Percentiles rank a stretch among this genome's conserved stretches.
Conservation (phyloP, 306 rosid species). For the Acacia confusa region DNA sequence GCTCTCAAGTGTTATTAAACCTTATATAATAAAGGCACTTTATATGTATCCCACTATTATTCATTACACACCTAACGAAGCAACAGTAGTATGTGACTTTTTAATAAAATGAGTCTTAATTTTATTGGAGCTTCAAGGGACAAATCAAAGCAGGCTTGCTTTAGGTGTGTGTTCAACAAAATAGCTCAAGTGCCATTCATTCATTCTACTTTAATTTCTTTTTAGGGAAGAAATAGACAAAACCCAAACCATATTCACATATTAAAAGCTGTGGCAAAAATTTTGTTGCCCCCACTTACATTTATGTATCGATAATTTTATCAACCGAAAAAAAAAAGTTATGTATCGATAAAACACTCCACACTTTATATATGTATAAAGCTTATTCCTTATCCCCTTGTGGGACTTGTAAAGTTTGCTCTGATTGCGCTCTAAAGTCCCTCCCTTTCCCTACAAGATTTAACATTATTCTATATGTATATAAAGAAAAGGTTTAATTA, state of each 20-base stretch:
- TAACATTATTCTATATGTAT: neutral
- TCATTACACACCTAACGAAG: conserved; percentile 23
- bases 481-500: neutral
- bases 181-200: conserved; percentile 14
- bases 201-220: conserved; percentile 10
- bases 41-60: conserved; percentile 1
- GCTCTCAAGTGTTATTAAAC: neutral
- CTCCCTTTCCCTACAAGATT: neutral
- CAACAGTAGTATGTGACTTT: conserved; percentile 6
- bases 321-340: too few relatives aligned
- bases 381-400: neutral
- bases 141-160: conserved; percentile 25
- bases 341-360: neutral
- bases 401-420: neutral
- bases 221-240: conserved; percentile 19
- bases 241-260: conserved; percentile 11
- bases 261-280: neutral
- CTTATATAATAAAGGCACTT: neutral
- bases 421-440: conserved; percentile 10
- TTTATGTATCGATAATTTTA: too few relatives aligned
- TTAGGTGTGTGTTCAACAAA: conserved; percentile 22
- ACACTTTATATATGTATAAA: neutral
- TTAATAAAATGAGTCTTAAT: neutral
- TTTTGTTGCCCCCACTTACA: neutral
- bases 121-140: neutral